Evolutionary conservation across 495 filamentous ascomycete species (phyloP), one percentile per base, ranked within the genome.

Genomic region (Tuber aestivum): DNA sequence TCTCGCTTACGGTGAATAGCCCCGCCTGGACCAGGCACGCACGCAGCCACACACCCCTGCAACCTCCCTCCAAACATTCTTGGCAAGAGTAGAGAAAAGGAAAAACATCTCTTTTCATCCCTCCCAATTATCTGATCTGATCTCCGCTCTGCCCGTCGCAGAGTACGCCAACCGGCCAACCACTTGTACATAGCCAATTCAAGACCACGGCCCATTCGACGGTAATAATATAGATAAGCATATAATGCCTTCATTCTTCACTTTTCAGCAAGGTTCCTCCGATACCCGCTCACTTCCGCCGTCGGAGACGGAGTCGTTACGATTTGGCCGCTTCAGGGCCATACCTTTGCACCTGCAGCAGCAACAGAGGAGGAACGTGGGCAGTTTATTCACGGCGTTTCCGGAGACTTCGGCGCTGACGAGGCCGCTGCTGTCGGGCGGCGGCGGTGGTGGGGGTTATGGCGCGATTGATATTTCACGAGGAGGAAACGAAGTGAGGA

Each of bases 181-280:
- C 14, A 35, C 56, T 35, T 65, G 56, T 65, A 65, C 56, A 65
- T 65, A 65, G 6, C 10, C 50, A n/a, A 27, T 9, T 10, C 23
- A 56, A 56, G 8, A 27, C 14, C 56, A 35, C 35, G 56, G 0
- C 2, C 27, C 27, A 20, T 35, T 65, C 56, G 56, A 5, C 56
- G 12, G 12, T 16, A 7, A 65, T 18, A 18, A 35, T 27, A 65
- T 14, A 61, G 14, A 27, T 61, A 32, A 4, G 12, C 1, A 61
- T 27, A 56, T 4, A 65, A 89, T 89, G 87, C 88, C 88, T 72
- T 84, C 86, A 44, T 89, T 90, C 85, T 90, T 90, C 84, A 85
- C 86, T 81, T 91, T 91, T 81, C 87, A 89, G 75, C 89, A 88
- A 75, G 89, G 89, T 75, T 86, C 84, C 76, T 86, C 88, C 89